phyloP scores from a whole-genome alignment of 345 rosid genomes.

The Fremontodendron californicum region DNA sequence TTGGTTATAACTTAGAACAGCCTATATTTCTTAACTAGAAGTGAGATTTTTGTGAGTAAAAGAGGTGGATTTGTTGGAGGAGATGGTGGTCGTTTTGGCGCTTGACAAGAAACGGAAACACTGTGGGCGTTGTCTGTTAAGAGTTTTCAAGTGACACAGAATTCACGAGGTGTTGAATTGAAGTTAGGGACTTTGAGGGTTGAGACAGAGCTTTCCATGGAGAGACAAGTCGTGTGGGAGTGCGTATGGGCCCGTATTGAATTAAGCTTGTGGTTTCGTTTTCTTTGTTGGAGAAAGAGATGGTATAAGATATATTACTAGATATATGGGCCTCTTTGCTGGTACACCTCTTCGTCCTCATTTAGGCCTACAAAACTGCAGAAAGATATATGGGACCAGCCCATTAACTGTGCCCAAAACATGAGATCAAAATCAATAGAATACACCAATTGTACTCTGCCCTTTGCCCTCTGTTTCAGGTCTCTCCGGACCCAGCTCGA shows the following conservation, averaged over 20 bases:
- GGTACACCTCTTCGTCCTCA: background rate
- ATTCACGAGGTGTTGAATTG: conserved; percentile 25
- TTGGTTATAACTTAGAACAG: too few relatives aligned
- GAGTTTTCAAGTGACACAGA: conserved; percentile 30
- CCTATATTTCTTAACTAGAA: too few relatives aligned
- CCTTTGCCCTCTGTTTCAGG: background rate
- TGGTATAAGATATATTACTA: background rate
- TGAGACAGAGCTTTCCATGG: conserved; percentile 63
- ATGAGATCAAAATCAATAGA: background rate
- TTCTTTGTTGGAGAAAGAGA: background rate
- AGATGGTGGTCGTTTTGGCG: conserved; percentile 26
- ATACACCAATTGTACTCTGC: background rate
- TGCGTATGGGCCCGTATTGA: background rate
- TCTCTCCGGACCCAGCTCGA: background rate
- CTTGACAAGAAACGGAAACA: conserved; percentile 15
- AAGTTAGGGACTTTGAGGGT: conserved; percentile 38
- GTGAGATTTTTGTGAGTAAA: conserved; percentile 4
- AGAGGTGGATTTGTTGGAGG: conserved; percentile 12
- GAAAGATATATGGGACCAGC: background rate
- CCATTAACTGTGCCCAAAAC: background rate
- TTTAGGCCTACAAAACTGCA: background rate
- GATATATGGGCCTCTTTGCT: too few relatives aligned
- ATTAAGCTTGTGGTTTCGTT: background rate
- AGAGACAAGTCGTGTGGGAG: background rate
- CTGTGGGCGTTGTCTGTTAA: conserved; percentile 18